These are phyloP conservation scores for Rhizophora apiculata DNA, from an alignment of 345 rosid species.

Conservation along the genomic window DNA sequence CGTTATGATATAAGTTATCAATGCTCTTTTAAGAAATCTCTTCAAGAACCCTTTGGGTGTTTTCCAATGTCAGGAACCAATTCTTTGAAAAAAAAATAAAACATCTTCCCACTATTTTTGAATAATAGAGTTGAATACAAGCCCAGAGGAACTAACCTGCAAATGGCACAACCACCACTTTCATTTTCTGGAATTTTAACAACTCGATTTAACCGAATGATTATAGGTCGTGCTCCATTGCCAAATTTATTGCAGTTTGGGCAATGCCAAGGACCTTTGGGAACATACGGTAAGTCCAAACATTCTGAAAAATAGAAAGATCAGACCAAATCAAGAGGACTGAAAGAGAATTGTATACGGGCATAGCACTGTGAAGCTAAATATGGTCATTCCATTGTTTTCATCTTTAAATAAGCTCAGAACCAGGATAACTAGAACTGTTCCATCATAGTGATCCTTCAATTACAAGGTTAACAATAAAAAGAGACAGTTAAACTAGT, in stretches of 20 bases:
- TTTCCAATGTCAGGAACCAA: too few relatives aligned
- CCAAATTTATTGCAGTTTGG: constrained; percentile 56
- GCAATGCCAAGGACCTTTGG: constrained; percentile 81
- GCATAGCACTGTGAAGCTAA: too few relatives aligned
- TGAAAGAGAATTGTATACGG: constrained; percentile 2
- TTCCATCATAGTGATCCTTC: too few relatives aligned
- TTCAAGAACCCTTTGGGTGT: too few relatives aligned
- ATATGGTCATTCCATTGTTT: too few relatives aligned
- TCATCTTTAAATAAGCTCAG: too few relatives aligned
- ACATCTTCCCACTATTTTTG: not conserved
- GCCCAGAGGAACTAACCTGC: constrained; percentile 60
- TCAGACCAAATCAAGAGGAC: constrained; percentile 12
- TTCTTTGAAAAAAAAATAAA: too few relatives aligned
- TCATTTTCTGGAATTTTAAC: constrained; percentile 75
- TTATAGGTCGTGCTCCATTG: constrained; percentile 49
- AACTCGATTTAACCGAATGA: constrained; percentile 58
- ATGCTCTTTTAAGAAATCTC: too few relatives aligned
- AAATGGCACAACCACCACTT: constrained; percentile 87
- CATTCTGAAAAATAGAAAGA: constrained; percentile 65
- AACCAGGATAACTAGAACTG: too few relatives aligned
- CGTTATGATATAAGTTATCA: too few relatives aligned
- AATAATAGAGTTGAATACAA: not conserved
- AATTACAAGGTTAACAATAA: too few relatives aligned
- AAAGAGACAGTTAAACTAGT: too few relatives aligned
- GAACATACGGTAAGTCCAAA: constrained; percentile 55